Evolutionary conservation across 1,284 basidiomycete genomes (phyloP), one percentile per base, ranked within the genome.

Genomic region (Coniophora puteana): DNA sequence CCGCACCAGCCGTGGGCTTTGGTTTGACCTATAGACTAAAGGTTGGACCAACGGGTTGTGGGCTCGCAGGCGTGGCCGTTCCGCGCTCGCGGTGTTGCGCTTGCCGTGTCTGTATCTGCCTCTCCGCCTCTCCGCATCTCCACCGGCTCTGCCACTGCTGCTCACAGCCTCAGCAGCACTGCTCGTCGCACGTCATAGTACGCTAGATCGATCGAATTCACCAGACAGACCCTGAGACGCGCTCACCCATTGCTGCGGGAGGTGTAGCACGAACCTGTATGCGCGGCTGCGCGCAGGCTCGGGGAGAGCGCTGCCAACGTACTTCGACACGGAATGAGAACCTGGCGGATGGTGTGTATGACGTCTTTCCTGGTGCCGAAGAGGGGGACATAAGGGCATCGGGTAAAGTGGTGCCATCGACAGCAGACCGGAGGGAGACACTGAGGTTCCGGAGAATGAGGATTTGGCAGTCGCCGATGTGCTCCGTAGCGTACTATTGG

Each of bases 401-500:
- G 33, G 62, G 45, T 21, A 57, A 40, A 8, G 52, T 41, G 35
- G 58, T 38, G 21, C 45, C 44, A 8, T 38, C 23, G 43, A 62
- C 36, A 37, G 54, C 52, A 23, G 56, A 54, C 51, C 83, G 81
- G 4, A 92, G 68, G 5, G 81, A 78, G 13, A 78, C 74, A 37
- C 87, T 89, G 57, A 92, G 89, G 48, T 89, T 82, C 13, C 89
- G 83, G 10, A 95, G 72, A 35, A 91, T 74, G 13, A 86, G 72
- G 40, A 93, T 93, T 55, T 93, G 92, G 7, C 83, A 80, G 55
- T 94, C n/a, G n/a, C n/a, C 90, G 52, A 93, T 91, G 51, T 90
- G 90, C 2, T 76, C 71, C 1, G 90, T 93, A 7, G 92, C 92
- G 54, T 90, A 93, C 85, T 91, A 55, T n/a, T n/a, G n/a, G n/a